These are phyloP conservation scores for Russula lepida DNA, from an alignment of 768 basidiomycete genomes.

Conservation along the genomic window DNA sequence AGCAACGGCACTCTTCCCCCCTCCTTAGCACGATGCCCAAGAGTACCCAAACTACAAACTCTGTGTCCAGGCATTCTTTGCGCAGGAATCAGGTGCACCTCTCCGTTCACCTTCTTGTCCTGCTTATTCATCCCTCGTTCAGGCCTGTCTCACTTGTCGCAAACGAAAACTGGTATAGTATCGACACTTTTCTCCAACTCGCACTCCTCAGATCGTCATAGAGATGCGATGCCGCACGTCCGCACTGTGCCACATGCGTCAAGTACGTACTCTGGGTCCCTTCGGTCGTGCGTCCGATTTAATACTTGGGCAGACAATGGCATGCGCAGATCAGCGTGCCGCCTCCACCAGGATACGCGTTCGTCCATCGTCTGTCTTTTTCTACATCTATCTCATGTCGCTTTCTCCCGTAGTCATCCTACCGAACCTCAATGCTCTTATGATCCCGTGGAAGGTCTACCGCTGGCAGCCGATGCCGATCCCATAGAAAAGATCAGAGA, in stretches of 20 bases:
- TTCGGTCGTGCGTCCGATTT: not conserved
- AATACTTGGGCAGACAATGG: constrained; percentile 52
- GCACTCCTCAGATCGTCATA: constrained; percentile 26
- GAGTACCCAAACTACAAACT: constrained; percentile 32
- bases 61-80: constrained; percentile 47
- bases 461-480: constrained; percentile 68
- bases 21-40: constrained; percentile 52
- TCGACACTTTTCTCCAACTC: not conserved
- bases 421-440: constrained; percentile 78
- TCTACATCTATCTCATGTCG: constrained; percentile 16
- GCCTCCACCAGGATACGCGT: constrained; percentile 81
- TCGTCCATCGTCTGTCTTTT: constrained; percentile 26
- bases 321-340: constrained; percentile 75
- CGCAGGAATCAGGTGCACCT: constrained; percentile 64
- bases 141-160: constrained; percentile 79
- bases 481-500: constrained; percentile 71
- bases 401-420: constrained; percentile 51
- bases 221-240: constrained; percentile 87
- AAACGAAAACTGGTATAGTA: constrained; percentile 69
- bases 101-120: not conserved
- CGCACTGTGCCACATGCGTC: constrained; percentile 77
- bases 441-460: constrained; percentile 77
- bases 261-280: constrained; percentile 43
- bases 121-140: constrained; percentile 10
- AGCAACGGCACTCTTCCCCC: not conserved